phyloP scores from a whole-genome alignment of 257 asterid species.

The Plectranthus barbatus region DNA sequence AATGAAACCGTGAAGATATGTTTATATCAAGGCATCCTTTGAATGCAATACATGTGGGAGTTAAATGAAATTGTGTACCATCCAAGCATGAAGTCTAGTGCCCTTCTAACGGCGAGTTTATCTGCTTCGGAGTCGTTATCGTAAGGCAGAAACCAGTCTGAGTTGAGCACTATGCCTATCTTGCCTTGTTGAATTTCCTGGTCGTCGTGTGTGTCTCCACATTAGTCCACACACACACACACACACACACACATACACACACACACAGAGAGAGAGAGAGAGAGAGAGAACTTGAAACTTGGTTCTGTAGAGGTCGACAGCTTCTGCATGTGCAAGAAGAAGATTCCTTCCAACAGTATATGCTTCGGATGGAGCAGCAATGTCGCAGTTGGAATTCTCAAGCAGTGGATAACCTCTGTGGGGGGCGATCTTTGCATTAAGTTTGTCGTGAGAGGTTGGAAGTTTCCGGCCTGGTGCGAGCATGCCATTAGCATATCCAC shows the following conservation, averaged over 20 bases:
- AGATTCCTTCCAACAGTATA: slow-evolving; percentile 19
- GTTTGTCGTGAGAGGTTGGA: not conserved
- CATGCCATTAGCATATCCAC: slow-evolving; percentile 3
- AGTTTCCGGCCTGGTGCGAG: slow-evolving; percentile 8
- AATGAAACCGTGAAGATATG: no score
- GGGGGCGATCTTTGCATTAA: no score
- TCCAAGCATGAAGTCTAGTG: slow-evolving; percentile 23
- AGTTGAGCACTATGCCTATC: slow-evolving; percentile 3
- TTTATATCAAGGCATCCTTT: no score
- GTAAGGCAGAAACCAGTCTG: not conserved
- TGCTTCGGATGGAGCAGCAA: no score
- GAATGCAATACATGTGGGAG: not conserved
- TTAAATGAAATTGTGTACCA: not conserved
- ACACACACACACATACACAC: no score
- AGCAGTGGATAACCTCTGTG: no score
- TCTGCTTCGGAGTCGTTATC: not conserved
- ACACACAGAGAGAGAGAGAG: not conserved
- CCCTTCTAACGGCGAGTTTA: not conserved
- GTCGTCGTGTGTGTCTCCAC: not conserved
- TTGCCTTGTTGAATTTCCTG: slow-evolving; percentile 16
- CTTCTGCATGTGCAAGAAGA: slow-evolving; percentile 36
- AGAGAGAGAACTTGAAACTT: slow-evolving; percentile 9
- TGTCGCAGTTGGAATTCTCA: no score
- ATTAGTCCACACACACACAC: no score
- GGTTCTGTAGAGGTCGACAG: slow-evolving; percentile 14